Base-by-base conservation (phyloP, 345 rosid genomes). In the Heritiera littoralis region DNA sequence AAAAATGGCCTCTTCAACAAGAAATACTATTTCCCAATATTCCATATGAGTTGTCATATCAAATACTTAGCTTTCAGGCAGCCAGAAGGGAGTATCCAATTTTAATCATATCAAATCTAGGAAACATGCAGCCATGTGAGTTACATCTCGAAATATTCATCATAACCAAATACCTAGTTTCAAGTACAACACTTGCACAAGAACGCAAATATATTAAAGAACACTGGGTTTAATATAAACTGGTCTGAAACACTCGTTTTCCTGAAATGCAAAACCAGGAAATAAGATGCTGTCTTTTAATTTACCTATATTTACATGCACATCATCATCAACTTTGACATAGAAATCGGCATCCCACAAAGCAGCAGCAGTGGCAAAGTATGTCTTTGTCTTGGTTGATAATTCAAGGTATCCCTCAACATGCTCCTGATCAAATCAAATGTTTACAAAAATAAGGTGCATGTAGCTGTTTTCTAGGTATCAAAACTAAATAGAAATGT, bases 341-440 rank as follows among this genome's bases (percentile, higher is more conserved):
- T 92, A 96, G 83, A 96, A 94, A 82, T 96, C 98, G 10, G 99
- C 98, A 87, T 96, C 93, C 99, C 99, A 94, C 83, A 91, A 71
- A 49, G 97, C 88, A 76, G 88, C 92, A 74, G 98, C 99, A 3
- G 97, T 89, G 18, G 95, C 90, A 17, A 96, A 96, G 85, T 92
- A 94, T 78, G 80, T 76, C 90, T 89, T 95, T 28, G 99, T 95
- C 87, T 94, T 95, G 70, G 98, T 94, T 56, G 99, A 95, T 83
- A 95, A 78, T 81, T 95, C 99, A 63, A 95, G 99, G 87, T 95
- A 96, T 54, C 99, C 99, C 82, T 96, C 98, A 72, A 92, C 95
- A 67, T 96, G 98, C 15, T 96, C 98, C 99, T 92, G 89, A 89
- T 72, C 85, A 32, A 69, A 84, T 66, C 80, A 72, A 64, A 46